Percentiles rank a stretch among this genome's conserved stretches.
Conservation (phyloP, 306 rosid species). For the Fragaria nilgerrensis region DNA sequence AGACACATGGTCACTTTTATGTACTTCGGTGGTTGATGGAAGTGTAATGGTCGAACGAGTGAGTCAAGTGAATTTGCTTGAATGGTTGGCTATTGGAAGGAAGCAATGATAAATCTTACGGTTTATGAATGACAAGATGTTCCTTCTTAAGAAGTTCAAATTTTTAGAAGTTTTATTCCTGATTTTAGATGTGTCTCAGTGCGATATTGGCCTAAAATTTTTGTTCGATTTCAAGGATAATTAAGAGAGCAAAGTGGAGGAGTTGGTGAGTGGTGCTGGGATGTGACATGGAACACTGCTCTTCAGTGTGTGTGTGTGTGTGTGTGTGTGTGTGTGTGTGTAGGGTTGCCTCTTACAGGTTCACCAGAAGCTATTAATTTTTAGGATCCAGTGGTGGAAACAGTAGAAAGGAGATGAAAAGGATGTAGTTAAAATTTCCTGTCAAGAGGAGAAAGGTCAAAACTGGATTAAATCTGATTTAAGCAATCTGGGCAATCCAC, state of each 20-base stretch:
- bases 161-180: background rate
- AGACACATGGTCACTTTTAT: background rate
- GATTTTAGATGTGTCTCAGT: background rate
- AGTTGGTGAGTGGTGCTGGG: background rate
- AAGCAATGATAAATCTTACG: background rate
- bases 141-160: background rate
- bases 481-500: background rate
- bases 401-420: background rate
- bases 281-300: background rate
- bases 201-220: background rate
- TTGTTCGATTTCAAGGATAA: background rate
- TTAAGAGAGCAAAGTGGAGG: background rate
- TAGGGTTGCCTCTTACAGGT: background rate
- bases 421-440: background rate
- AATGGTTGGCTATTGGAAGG: background rate
- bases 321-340: too few species aligned
- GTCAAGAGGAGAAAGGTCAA: background rate
- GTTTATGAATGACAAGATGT: background rate
- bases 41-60: background rate
- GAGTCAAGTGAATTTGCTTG: background rate
- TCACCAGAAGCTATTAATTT: background rate
- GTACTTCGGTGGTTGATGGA: background rate
- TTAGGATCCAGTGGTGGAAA: background rate
- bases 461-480: background rate
- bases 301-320: too few species aligned